Conservation (phyloP, 1,284 basidiomycete genomes). For the Ustilago tritici region DNA sequence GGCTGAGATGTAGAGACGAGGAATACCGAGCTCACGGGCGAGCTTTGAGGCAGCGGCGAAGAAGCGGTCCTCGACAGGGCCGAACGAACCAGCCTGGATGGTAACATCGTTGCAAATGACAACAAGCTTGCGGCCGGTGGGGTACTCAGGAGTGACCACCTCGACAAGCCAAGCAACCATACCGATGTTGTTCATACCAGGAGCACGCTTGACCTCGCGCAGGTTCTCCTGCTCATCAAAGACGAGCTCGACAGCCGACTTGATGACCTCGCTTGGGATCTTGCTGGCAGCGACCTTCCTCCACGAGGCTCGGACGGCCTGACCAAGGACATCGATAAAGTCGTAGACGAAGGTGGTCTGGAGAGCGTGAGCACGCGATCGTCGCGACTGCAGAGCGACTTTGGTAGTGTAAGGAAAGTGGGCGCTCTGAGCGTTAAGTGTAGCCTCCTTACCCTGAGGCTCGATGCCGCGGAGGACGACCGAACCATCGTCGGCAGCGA, state of each 20-base stretch:
- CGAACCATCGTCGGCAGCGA: constrained; percentile 92
- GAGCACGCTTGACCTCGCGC: constrained; percentile 87
- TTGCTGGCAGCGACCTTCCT: constrained; percentile 75
- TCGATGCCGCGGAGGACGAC: constrained; percentile 84
- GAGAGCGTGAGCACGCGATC: constrained; percentile 98
- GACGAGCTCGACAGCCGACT: constrained; percentile 74
- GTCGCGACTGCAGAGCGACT: constrained; percentile 97
- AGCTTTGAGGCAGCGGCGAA: constrained; percentile 95
- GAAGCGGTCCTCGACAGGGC: constrained; percentile 93
- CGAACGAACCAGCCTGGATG: constrained; percentile 98
- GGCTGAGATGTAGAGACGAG: constrained; percentile 96
- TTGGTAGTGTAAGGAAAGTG: constrained; percentile 86
- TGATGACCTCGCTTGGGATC: constrained; percentile 55
- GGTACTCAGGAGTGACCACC: constrained; percentile 92
- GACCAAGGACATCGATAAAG: constrained; percentile 98
- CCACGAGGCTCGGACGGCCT: constrained; percentile 95
- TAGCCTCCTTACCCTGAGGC: constrained; percentile 48
- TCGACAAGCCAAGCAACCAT: constrained; percentile 99
- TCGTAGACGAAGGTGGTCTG: constrained; percentile 98
- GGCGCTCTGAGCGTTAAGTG: constrained; percentile 60
- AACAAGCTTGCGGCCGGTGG: constrained; percentile 85
- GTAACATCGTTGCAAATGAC: constrained; percentile 99
- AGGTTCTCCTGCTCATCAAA: constrained; percentile 90
- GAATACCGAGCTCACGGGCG: constrained; percentile 86
- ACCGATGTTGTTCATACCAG: constrained; percentile 93